These are phyloP conservation scores for Vigna nakashimae DNA, from an alignment of 306 rosid genomes.

Conservation along the genomic window DNA sequence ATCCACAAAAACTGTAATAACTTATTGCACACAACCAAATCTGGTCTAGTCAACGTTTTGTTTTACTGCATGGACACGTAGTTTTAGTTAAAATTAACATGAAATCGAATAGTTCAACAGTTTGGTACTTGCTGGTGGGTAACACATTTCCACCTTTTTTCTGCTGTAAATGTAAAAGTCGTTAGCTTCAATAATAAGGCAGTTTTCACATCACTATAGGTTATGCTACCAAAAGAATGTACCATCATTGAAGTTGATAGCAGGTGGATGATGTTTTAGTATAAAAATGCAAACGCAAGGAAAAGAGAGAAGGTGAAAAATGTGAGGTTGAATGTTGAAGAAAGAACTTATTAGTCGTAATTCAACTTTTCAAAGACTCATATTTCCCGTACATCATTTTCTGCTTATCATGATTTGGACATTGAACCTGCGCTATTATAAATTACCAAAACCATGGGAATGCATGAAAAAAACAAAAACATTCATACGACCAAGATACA, in stretches of 20 bases:
- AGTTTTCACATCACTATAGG: conserved; percentile 26
- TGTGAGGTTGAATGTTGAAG: not conserved
- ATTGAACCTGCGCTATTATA: not conserved
- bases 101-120: conserved; percentile 8
- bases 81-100: not conserved
- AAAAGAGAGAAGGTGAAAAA: not conserved
- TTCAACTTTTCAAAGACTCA: conserved; percentile 26
- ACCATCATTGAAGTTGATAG: conserved; percentile 12
- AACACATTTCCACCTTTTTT: conserved; percentile 25
- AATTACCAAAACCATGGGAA: not conserved
- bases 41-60: conserved; percentile 8
- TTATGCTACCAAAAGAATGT: not conserved
- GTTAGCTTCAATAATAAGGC: conserved; percentile 30
- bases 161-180: not conserved
- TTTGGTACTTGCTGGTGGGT: conserved; percentile 25
- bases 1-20: not conserved
- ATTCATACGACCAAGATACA: conserved; percentile 11
- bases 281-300: conserved; percentile 2
- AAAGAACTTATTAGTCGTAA: not conserved
- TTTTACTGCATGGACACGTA: conserved; percentile 5
- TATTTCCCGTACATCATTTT: not conserved
- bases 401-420: conserved; percentile 25
- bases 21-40: not conserved
- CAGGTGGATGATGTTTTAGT: conserved; percentile 14
- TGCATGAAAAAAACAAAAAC: conserved; percentile 5